Base-by-base conservation (phyloP, 2,329 filamentous ascomycete species). In the Stenocarpella maydis region DNA sequence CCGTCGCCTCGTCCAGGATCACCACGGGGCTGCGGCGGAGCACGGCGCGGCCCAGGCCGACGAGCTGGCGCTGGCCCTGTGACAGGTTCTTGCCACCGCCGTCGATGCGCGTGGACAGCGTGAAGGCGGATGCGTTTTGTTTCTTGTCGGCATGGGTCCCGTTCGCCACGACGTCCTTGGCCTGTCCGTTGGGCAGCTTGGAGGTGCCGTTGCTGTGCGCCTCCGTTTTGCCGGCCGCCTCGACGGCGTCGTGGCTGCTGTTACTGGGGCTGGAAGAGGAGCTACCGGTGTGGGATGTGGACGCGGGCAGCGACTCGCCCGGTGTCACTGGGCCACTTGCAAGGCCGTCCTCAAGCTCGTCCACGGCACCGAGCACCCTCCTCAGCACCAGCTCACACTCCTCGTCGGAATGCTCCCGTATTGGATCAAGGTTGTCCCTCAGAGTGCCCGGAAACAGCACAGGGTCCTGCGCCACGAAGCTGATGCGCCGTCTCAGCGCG, bases 351-450 rank as follows among this genome's bases (percentile, higher is more conserved):
- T 69, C 67, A 2, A 67, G 7, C 26, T 69, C 69, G 12, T 69
- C 67, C n/a, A 63, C 63, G 10, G 78, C 74, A 1, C 86, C 85
- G 0, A 94, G 80, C 0, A 92, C 90, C 10, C 89, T 87, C 17
- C 82, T 82, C 3, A 94, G 82, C 1, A 86, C 84, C 8, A 79
- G 78, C 5, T 78, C 78, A 75, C 86, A 87, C 68, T 85, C 86
- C 2, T 75, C 76, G 54, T 88, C 83, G 19, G 88, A 83, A 68
- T 84, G 84, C 71, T 90, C 87, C 7, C 82, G 82, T 65, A 91
- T 83, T 0, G 92, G 90, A 73, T 95, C 92, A 26, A 95, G 84
- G 75, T 94, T 90, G 75, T 89, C 85, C 28, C 86, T 83, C 45
- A 89, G 76, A 0, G 86, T 86, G 3, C 87, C 87, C 0, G 87